Conservation (phyloP, 2,329 filamentous ascomycete species). For the Akanthomyces lecanii region DNA sequence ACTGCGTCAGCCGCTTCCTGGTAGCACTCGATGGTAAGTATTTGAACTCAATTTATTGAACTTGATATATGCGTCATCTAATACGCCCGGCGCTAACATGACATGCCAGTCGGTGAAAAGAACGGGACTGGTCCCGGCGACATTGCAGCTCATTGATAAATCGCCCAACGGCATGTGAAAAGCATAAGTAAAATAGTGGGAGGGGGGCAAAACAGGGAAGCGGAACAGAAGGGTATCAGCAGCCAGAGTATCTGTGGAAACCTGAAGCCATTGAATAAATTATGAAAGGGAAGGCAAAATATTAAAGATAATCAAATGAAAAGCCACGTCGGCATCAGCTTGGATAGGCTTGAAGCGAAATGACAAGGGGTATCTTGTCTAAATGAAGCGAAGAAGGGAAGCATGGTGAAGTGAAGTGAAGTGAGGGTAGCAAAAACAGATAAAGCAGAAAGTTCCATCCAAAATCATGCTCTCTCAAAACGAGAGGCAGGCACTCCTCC, state of each 20-base stretch:
- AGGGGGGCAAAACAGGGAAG: not conserved
- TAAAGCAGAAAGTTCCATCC: not conserved
- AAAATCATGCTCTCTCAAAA: not conserved
- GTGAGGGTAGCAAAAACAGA: not conserved
- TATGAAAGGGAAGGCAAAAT: conserved; percentile 12
- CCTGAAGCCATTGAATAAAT: not conserved
- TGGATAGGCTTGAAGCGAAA: conserved; percentile 18
- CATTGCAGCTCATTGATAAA: conserved; percentile 30
- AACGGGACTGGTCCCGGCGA: conserved; percentile 49
- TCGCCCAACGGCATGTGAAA: conserved; percentile 9
- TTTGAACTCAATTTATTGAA: not conserved
- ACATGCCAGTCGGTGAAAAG: conserved; percentile 50
- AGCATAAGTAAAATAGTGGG: conserved; percentile 5
- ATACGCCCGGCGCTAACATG: not conserved
- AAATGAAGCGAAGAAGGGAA: conserved; percentile 15
- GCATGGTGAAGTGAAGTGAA: conserved; percentile 15
- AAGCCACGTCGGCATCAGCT: conserved; percentile 2
- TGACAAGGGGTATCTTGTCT: conserved; percentile 39
- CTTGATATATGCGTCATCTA: not conserved
- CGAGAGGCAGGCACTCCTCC: not conserved
- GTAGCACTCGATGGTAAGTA: conserved; percentile 71
- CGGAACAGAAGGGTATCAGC: not conserved
- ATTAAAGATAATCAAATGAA: conserved; percentile 2
- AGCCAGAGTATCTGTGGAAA: too few species aligned
- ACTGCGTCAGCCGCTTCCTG: conserved; percentile 79